A percentile compares a stretch with the other conserved stretches of the same genome.
Conservation (phyloP, 1,284 basidiomycete species). For the Ceratobasidium sp. region DNA sequence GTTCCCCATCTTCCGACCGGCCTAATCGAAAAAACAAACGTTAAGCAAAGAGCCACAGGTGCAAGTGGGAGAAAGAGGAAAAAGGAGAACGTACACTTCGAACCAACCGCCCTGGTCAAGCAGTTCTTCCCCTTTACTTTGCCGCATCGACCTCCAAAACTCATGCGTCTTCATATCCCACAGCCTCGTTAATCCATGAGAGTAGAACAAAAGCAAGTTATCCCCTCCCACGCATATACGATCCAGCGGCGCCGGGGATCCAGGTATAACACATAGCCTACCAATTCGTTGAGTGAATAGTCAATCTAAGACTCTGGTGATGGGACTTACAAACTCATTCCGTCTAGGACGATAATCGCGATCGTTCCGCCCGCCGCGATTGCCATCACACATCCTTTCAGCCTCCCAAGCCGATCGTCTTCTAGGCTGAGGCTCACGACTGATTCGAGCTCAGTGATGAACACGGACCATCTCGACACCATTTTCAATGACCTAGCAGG, state of each 20-base stretch:
- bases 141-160: conserved; percentile 85
- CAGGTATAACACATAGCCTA: conserved; percentile 84
- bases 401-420: conserved; percentile 69
- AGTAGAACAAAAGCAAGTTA: conserved; percentile 83
- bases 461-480: conserved; percentile 76
- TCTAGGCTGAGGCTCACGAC: conserved; percentile 67
- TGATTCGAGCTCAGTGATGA: conserved; percentile 71
- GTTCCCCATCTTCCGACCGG: conserved; percentile 42
- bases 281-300: conserved; percentile 11
- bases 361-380: conserved; percentile 85
- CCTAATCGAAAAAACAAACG: conserved; percentile 5
- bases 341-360: conserved; percentile 81
- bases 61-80: neutral
- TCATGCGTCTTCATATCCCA: conserved; percentile 92
- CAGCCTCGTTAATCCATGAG: conserved; percentile 80
- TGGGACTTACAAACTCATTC: conserved; percentile 79
- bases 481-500: conserved; percentile 70
- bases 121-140: conserved; percentile 83
- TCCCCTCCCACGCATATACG: conserved; percentile 77
- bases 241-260: conserved; percentile 74
- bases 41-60: neutral
- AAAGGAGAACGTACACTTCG: conserved; percentile 66
- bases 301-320: neutral
- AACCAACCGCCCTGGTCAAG: conserved; percentile 78
- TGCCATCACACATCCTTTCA: conserved; percentile 81